These are phyloP conservation scores for Pholiota molesta DNA, from an alignment of 768 basidiomycete genomes.

Conservation along the genomic window DNA sequence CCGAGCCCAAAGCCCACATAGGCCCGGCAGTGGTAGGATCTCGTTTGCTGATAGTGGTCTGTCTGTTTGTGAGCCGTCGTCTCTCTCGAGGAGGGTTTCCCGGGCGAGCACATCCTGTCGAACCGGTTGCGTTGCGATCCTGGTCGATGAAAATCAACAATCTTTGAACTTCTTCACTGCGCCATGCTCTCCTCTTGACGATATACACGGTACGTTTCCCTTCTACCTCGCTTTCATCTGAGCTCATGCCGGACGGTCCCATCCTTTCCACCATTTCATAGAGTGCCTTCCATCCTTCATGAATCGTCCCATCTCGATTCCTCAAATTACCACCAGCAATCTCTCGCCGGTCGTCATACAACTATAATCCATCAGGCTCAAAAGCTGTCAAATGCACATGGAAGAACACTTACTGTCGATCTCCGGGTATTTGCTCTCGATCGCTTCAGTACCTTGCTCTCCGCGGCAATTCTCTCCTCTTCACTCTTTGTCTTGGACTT, in stretches of 20 bases:
- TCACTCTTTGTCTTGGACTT: too few relatives aligned
- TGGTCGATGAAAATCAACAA: neutral
- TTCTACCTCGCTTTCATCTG: slow-evolving; percentile 8
- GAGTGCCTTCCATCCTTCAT: slow-evolving; percentile 3
- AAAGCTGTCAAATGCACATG: too few relatives aligned
- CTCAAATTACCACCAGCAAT: neutral
- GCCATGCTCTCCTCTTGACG: slow-evolving; percentile 2
- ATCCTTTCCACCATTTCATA: slow-evolving; percentile 1
- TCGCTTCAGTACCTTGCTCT: too few relatives aligned
- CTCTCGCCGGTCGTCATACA: slow-evolving; percentile 2
- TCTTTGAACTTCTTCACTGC: neutral
- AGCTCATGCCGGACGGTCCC: slow-evolving; percentile 11
- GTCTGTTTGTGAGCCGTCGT: neutral
- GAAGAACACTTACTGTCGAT: too few relatives aligned
- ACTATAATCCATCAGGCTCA: neutral
- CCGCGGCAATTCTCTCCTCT: too few relatives aligned
- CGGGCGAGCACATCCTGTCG: neutral
- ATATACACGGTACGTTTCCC: neutral
- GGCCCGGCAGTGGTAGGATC: too few relatives aligned
- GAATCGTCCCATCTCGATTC: slow-evolving; percentile 3
- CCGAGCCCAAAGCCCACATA: too few relatives aligned
- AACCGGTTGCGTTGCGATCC: neutral
- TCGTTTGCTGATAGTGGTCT: neutral
- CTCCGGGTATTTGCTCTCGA: too few relatives aligned
- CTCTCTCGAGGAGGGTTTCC: slow-evolving; percentile 7